Base-by-base conservation (phyloP, 495 filamentous ascomycete species). In the Viridothelium virens region DNA sequence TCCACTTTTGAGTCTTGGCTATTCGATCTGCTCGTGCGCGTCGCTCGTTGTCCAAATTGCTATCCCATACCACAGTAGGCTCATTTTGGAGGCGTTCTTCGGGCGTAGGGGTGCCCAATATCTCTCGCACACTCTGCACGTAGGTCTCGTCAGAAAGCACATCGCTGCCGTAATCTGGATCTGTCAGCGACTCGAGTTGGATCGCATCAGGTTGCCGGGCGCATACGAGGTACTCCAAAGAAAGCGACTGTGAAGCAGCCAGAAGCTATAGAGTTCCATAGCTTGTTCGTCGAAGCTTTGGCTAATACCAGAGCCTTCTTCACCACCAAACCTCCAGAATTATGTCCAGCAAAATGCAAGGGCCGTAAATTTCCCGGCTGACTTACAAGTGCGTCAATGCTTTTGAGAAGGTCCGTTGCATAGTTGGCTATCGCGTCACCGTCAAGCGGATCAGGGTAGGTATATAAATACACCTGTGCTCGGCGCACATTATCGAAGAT, bases 61-160 rank as follows among this genome's bases (percentile, higher is more conserved):
- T 14, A 36, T 59, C 31, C 10, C 31, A 10, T 34, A 7, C 31
- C 11, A 7, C 31, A 14, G 10, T 34, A 31, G 31, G 25, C 36
- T 36, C 53, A 36, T 34, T 33, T 9, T 36, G 11, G 6, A 59
- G n/a, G 53, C 53, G 53, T 14, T 59, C 53, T 3, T 59, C 53
- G 10, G 53, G 53, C 7, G 53, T 59, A 7, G 53, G 53, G 5
- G 53, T 59, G 36, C 53, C 18, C n/a, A 59, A 18, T 34, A 59
- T 33, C 31, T 59, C 53, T 36, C 53, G n/a, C 0, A 59, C 53
- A 31, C 53, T 59, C 31, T 10, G 7, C 25, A 59, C 5, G 31
- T 59, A 59, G 33, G 53, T 33, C 18, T 59, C 53, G 31, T 59
- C 53, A 31, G 53, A 59, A n/a, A 59, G 53, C 31, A 59, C 53